Base-by-base conservation (phyloP, 495 filamentous ascomycete species). In the Letharia lupina region DNA sequence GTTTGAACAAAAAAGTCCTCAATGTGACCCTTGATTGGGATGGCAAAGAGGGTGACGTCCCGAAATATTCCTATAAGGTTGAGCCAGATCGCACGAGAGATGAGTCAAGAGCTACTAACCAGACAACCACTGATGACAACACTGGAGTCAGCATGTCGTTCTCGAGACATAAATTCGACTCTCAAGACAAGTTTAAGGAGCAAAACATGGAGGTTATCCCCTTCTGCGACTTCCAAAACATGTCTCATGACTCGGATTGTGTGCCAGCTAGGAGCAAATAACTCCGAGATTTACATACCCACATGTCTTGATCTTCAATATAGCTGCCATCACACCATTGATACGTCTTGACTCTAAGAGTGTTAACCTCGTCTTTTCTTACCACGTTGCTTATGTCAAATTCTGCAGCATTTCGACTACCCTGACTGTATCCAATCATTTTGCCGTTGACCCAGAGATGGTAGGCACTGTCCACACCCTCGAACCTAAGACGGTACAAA, bases 381-480 rank as follows among this genome's bases (percentile, higher is more conserved):
- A 79, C 65, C 20, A 86, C 70, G 3, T 70, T 62, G 0, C 83
- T 82, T 35, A 89, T 72, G 67, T 88, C 85, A 60, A 85, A 88
- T 65, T 89, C 86, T 18, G 83, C 75, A 6, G 86, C 76, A 69
- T 88, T 89, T 50, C 86, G 75, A 28, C 83, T 82, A 1, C 86
- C 86, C 69, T 90, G 87, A 23, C 82, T 84, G 71, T 90, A 90
- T 44, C 86, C 86, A 11, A 87, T 76, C 50, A 80, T 72, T 12
- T 75, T 72, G 0, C 80, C 80, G 61, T 89, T 89, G 20, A 89
- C 75, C 80, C 82, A 88, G 45, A 88, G 70, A 67, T 87, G 83
- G 69, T 85, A 89, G 11, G 86, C 83, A 66, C 84, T 86, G 68
- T 88, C 86, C 0, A 89, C 86, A 20, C 86, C 86, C 39, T 89